These are phyloP conservation scores for Pichia deserticola DNA, from an alignment of 805 yeast genomes.

Conservation along the genomic window DNA sequence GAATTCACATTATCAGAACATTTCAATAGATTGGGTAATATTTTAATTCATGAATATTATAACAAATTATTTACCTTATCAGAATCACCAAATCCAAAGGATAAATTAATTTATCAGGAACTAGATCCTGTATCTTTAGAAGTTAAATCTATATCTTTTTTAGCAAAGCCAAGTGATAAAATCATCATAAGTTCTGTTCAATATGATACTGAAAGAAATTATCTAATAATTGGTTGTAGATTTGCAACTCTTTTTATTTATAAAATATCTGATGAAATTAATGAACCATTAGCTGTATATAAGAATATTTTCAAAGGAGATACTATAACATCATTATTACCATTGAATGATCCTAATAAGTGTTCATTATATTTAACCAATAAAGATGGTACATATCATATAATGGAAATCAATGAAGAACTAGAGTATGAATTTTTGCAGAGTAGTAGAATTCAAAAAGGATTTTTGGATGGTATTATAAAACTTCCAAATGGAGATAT, in stretches of 20 bases:
- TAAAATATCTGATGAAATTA: slow-evolving; percentile 25
- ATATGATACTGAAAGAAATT: slow-evolving; percentile 30
- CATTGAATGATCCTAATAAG: slow-evolving; percentile 23
- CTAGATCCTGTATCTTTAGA: slow-evolving; percentile 27
- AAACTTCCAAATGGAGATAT: slow-evolving; percentile 35
- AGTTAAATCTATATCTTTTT: slow-evolving; percentile 8
- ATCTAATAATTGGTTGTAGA: slow-evolving; percentile 63
- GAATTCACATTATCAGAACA: slow-evolving; percentile 25
- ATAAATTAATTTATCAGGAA: slow-evolving; percentile 40
- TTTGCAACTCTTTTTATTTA: slow-evolving; percentile 59
- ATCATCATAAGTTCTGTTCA: slow-evolving; percentile 56
- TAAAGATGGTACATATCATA: slow-evolving; percentile 59
- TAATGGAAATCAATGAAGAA: slow-evolving; percentile 24
- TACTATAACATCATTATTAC: slow-evolving; percentile 50
- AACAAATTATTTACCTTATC: slow-evolving; percentile 34
- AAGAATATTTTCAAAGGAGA: slow-evolving; percentile 58
- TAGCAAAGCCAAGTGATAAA: slow-evolving; percentile 25
- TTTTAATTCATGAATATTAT: slow-evolving; percentile 29
- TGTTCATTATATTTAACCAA: slow-evolving; percentile 39
- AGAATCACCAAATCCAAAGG: slow-evolving; percentile 64
- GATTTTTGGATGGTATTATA: slow-evolving; percentile 73
- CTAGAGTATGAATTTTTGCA: slow-evolving; percentile 10
- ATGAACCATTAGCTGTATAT: slow-evolving; percentile 27
- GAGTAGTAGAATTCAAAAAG: slow-evolving; percentile 60
- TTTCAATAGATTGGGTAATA: slow-evolving; percentile 40